A percentile compares a stretch with the other conserved stretches of the same genome.
Conservation (phyloP, 495 filamentous ascomycete species). For the Geopyxis carbonaria region DNA sequence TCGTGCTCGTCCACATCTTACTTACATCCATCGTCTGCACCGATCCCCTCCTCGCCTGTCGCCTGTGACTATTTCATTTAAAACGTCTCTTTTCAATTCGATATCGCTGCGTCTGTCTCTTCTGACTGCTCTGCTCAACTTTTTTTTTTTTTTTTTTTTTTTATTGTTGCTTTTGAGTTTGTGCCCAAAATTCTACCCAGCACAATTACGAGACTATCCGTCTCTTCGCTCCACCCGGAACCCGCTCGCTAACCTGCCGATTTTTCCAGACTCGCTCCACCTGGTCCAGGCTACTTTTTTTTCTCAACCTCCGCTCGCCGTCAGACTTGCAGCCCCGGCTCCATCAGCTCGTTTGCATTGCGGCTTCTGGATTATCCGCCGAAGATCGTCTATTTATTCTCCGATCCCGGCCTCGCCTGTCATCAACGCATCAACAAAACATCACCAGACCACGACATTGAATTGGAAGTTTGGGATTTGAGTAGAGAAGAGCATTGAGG, state of each 20-base stretch:
- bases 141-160: conserved; percentile 8
- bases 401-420: conserved; percentile 12
- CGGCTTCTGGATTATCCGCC: conserved; percentile 12
- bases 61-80: conserved; percentile 7
- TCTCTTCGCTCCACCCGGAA: conserved; percentile 15
- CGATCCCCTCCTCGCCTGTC: conserved; percentile 8
- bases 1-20: conserved; percentile 6
- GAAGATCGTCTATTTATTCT: conserved; percentile 8
- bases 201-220: conserved; percentile 18
- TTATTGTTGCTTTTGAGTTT: conserved; percentile 5
- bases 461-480: not conserved
- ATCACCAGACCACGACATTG: not conserved
- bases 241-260: conserved; percentile 20
- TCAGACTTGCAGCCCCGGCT: not conserved
- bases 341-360: conserved; percentile 7
- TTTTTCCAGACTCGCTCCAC: conserved; percentile 1
- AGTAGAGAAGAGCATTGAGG: not conserved
- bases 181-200: conserved; percentile 7
- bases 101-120: conserved; percentile 4
- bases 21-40: conserved; percentile 10
- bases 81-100: conserved; percentile 10
- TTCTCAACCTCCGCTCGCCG: not conserved
- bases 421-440: not conserved
- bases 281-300: conserved; percentile 1
- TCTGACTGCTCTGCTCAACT: not conserved